Evolutionary conservation across 2,329 filamentous ascomycete genomes (phyloP), one percentile per base, ranked within the genome.

Genomic region (Scedosporium aurantiacum): DNA sequence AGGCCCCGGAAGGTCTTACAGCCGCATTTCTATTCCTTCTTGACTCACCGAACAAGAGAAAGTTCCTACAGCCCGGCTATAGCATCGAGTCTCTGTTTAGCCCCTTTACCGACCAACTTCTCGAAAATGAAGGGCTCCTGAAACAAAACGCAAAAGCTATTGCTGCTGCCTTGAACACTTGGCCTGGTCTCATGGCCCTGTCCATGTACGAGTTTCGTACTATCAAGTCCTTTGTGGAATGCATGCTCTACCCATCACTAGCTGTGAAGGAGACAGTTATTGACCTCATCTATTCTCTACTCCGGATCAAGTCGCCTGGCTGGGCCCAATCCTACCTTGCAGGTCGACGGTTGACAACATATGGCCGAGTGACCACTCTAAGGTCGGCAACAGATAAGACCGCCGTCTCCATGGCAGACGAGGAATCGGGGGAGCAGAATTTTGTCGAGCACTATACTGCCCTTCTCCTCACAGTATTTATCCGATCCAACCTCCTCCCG

Each of bases 271-370:
- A 96, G 69, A 87, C 92, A 0, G 85, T 97, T 18, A 80, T 99
- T 63, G 94, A 99, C 71, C 78, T 99, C 12, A 75, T 99, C 18
- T 97, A 95, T 68, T 80, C 81, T 0, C 71, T 87, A 2, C 74
- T 99, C 59, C 86, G 93, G 41, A 97, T 99, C 70, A 97, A 97
- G 67, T 88, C 92, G 63, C 86, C 94, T 52, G 87, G 91, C 7
- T 99, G 94, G 94, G 95, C 94, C 6, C 92, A 91, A 0, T 95
- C 93, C 0, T 99, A 96, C 71, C 82, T 99, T 56, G 94, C 95
- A 41, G 95, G 94, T 6, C 84, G 94, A 65, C 82, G 95, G 63
- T 78, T 99, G 56, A 99, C 95, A 0, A 99, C 94, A 0, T 99
- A 99, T 71, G 93, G 92, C n/a, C 84, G 95, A 67, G 92, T 97